phyloP scores from a whole-genome alignment of 805 yeast genomes.

The Candida vartiovaarae region DNA sequence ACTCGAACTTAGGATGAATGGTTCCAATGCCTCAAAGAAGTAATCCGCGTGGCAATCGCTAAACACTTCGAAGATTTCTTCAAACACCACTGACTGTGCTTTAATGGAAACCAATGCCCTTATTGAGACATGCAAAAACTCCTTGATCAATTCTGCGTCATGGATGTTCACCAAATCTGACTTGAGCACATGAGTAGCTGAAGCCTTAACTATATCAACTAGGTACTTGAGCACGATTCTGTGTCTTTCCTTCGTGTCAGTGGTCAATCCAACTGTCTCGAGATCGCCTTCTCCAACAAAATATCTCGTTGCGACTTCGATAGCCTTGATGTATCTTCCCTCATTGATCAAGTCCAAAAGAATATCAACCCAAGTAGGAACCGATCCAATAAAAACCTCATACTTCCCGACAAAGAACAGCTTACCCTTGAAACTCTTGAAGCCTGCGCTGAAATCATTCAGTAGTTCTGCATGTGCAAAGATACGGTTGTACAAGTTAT shows the following conservation, averaged over 20 bases:
- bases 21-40: constrained; percentile 49
- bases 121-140: constrained; percentile 32
- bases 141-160: constrained; percentile 21
- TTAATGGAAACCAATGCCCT: constrained; percentile 33
- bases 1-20: constrained; percentile 39
- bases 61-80: constrained; percentile 38
- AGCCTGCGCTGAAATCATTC: constrained; percentile 19
- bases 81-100: constrained; percentile 32
- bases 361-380: constrained; percentile 58
- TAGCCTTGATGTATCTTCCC: constrained; percentile 47
- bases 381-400: constrained; percentile 49
- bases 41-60: constrained; percentile 24
- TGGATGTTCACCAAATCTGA: constrained; percentile 5
- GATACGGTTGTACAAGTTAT: constrained; percentile 23
- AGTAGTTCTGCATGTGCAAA: constrained; percentile 7
- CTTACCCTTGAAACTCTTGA: constrained; percentile 35
- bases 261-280: constrained; percentile 52
- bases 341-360: constrained; percentile 50
- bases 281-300: constrained; percentile 41
- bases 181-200: constrained; percentile 19
- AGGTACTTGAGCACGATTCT: constrained; percentile 44
- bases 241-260: constrained; percentile 35
- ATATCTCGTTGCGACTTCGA: constrained; percentile 46
- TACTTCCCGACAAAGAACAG: constrained; percentile 47
- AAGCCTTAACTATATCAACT: constrained; percentile 42